Conservation (phyloP, 169 alveolate genomes). For the Plasmodium vivax region DNA sequence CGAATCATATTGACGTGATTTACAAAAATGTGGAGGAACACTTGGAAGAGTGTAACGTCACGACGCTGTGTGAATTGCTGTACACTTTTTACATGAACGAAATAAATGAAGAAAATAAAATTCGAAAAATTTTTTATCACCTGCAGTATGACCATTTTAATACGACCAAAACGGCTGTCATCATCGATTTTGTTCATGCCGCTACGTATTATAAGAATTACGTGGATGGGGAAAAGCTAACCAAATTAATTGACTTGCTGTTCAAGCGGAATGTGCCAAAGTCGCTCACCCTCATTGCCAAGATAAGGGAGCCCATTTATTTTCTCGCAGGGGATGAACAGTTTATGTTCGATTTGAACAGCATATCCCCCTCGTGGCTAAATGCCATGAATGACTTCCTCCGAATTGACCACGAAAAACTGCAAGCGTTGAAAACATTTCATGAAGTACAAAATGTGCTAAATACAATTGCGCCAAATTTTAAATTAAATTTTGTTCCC, state of each 20-base stretch:
- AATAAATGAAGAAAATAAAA: slow-evolving; percentile 74
- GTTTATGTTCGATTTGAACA: slow-evolving; percentile 37
- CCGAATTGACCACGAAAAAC: slow-evolving; percentile 74
- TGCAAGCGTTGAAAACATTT: slow-evolving; percentile 73
- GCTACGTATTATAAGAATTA: slow-evolving; percentile 61
- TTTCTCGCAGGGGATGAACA: slow-evolving; percentile 24
- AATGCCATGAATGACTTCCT: slow-evolving; percentile 74
- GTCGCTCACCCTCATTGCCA: slow-evolving; percentile 67
- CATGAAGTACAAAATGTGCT: slow-evolving; percentile 74
- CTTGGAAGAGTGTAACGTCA: slow-evolving; percentile 47
- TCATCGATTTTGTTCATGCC: slow-evolving; percentile 74
- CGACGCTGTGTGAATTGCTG: slow-evolving; percentile 63
- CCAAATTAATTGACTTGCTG: slow-evolving; percentile 40
- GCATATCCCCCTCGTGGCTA: slow-evolving; percentile 63
- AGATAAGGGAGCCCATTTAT: slow-evolving; percentile 74
- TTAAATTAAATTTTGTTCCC: slow-evolving; percentile 60
- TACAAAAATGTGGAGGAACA: slow-evolving; percentile 75
- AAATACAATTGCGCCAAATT: slow-evolving; percentile 67
- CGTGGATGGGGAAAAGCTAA: slow-evolving; percentile 37
- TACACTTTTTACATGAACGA: slow-evolving; percentile 74
- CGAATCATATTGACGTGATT: slow-evolving; percentile 66
- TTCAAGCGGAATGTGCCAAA: slow-evolving; percentile 61
- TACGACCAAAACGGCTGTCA: slow-evolving; percentile 66
- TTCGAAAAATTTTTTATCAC: slow-evolving; percentile 60
- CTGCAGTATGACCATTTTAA: slow-evolving; percentile 60